Conservation (phyloP, 2,329 filamentous ascomycete species). For the Sporothrix variecibatus region DNA sequence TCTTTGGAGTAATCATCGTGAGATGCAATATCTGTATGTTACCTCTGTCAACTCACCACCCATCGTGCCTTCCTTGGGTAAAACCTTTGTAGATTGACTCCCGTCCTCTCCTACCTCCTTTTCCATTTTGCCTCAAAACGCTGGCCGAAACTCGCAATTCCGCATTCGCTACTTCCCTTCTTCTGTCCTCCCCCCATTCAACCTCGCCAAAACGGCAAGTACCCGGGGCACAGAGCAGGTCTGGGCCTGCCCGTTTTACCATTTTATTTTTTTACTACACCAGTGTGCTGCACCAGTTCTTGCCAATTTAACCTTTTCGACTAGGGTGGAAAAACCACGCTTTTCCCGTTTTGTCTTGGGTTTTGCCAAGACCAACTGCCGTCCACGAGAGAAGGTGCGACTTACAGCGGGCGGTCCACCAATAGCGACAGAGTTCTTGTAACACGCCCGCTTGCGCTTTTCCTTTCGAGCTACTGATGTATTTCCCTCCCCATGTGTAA, state of each 20-base stretch:
- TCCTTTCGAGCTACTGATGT: neutral
- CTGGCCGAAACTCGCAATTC: neutral
- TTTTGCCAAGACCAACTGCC: slow-evolving; percentile 12
- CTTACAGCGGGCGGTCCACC: neutral
- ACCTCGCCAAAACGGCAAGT: neutral
- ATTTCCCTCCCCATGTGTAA: neutral
- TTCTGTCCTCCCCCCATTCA: neutral
- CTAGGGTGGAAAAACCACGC: neutral
- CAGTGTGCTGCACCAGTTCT: neutral
- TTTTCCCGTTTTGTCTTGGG: neutral
- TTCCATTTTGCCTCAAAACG: neutral
- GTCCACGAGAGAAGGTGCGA: neutral
- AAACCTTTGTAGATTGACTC: neutral
- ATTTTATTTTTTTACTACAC: neutral
- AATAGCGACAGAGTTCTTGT: neutral
- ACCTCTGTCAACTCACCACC: neutral
- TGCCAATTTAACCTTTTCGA: neutral
- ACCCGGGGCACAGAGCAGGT: neutral
- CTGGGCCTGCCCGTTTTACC: neutral
- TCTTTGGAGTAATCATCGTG: neutral
- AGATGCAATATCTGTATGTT: neutral
- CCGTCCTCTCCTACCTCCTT: neutral
- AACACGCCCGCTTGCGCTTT: slow-evolving; percentile 9
- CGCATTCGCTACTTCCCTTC: neutral
- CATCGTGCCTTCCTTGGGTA: neutral